These are phyloP conservation scores for Blepharisma stoltei DNA, from an alignment of 73 alveolate species.

Conservation along the genomic window DNA sequence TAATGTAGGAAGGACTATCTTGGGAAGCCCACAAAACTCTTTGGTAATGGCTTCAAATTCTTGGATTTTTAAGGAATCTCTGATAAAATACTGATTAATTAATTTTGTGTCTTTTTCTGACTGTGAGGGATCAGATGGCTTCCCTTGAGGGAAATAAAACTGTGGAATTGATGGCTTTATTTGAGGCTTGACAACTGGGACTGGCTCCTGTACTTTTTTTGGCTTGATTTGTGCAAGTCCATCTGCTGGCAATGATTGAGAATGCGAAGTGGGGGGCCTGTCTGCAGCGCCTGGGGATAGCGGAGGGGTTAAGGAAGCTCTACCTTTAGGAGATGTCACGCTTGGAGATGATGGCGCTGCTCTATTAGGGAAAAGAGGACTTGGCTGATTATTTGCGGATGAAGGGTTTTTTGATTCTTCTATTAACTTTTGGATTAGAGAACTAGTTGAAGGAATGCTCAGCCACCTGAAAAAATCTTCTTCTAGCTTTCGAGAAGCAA, in stretches of 20 bases:
- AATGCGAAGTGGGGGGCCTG: constrained; percentile 27
- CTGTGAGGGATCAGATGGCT: constrained; percentile 58
- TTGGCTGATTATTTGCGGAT: not conserved
- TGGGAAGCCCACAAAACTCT: constrained; percentile 81
- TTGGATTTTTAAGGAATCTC: constrained; percentile 50
- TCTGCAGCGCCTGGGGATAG: constrained; percentile 27
- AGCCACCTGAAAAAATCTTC: constrained; percentile 60
- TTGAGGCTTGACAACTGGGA: too few relatives aligned
- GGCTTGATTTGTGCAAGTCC: not conserved
- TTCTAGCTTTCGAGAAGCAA: constrained; percentile 55
- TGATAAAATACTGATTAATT: constrained; percentile 59
- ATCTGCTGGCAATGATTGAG: not conserved
- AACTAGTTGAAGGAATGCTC: constrained; percentile 29
- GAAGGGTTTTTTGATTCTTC: constrained; percentile 45
- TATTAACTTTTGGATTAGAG: constrained; percentile 38
- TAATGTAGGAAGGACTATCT: constrained; percentile 56
- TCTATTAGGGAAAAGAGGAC: not conserved
- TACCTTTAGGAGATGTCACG: not conserved
- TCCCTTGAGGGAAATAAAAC: constrained; percentile 78
- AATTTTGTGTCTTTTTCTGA: constrained; percentile 50
- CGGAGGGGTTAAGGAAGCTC: constrained; percentile 32
- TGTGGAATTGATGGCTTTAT: constrained; percentile 50
- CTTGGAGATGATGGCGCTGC: not conserved
- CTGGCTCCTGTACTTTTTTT: too few relatives aligned
- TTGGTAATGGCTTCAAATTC: constrained; percentile 69